These are phyloP conservation scores for Ambrosiella cleistominuta DNA, from an alignment of 2,329 filamentous ascomycete genomes.

Conservation along the genomic window DNA sequence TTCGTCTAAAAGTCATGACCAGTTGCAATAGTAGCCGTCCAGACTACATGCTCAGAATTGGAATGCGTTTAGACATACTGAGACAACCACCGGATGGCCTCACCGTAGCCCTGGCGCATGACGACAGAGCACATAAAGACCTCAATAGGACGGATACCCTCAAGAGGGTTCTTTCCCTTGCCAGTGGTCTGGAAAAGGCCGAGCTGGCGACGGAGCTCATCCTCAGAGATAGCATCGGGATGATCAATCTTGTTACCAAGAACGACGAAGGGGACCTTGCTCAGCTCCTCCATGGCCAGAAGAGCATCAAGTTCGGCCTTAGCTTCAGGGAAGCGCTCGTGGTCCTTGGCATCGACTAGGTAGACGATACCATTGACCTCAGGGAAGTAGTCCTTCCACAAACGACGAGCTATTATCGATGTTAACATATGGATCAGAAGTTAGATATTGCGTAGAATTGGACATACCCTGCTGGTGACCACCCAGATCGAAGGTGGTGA, in stretches of 20 bases:
- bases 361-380: conserved; percentile 95
- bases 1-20: not conserved
- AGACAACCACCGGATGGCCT: conserved; percentile 79
- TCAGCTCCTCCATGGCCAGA: conserved; percentile 88
- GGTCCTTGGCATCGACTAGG: conserved; percentile 93
- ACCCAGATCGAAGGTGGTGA: conserved; percentile 86
- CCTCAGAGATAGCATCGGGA: conserved; percentile 85
- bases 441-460: not conserved
- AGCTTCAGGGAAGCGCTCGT: conserved; percentile 81
- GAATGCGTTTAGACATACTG: conserved; percentile 57
- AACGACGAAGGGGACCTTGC: conserved; percentile 89
- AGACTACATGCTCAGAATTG: not conserved
- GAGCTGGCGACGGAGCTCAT: conserved; percentile 79
- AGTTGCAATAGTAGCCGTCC: not conserved
- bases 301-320: conserved; percentile 95
- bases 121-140: conserved; percentile 99
- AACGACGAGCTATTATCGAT: conserved; percentile 53
- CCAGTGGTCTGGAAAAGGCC: conserved; percentile 93
- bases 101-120: conserved; percentile 90
- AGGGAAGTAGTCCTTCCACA: conserved; percentile 95
- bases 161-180: conserved; percentile 83
- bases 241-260: conserved; percentile 99
- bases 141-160: conserved; percentile 88
- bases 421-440: conserved; percentile 7
- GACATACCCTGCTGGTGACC: conserved; percentile 73